Percentiles rank a stretch among this genome's conserved stretches.
phyloP scores from a whole-genome alignment of 2,329 filamentous ascomycete genomes.

The Xylaria sp. region DNA sequence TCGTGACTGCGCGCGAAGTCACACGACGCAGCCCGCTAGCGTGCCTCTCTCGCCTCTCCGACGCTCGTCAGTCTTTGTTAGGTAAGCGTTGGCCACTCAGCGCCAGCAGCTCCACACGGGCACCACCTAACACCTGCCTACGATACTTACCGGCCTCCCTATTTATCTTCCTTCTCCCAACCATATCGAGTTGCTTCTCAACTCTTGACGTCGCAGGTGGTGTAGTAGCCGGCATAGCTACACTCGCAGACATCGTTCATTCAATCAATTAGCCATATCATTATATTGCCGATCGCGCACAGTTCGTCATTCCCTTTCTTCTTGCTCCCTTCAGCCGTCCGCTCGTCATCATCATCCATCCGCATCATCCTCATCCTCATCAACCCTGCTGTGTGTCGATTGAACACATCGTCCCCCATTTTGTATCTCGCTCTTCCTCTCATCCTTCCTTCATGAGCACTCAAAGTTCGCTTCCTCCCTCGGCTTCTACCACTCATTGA shows the following conservation, averaged over 20 bases:
- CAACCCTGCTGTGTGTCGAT: conserved; percentile 6
- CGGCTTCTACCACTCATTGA: conserved; percentile 22
- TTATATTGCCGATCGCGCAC: conserved; percentile 21
- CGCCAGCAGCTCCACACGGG: neutral
- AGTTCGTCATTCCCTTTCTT: conserved; percentile 34
- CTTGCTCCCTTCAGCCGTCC: conserved; percentile 16
- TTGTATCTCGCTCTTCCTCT: conserved; percentile 14
- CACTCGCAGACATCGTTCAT: conserved; percentile 16
- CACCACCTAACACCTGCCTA: too few species aligned
- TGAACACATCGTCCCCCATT: conserved; percentile 7
- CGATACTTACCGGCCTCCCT: conserved; percentile 5
- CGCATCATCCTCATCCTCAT: conserved; percentile 11
- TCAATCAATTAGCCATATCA: conserved; percentile 10
- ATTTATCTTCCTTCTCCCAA: conserved; percentile 16
- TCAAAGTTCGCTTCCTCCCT: conserved; percentile 16
- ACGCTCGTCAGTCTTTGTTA: neutral
- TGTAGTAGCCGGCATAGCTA: conserved; percentile 17
- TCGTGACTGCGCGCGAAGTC: too few species aligned
- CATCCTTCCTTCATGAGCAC: conserved; percentile 9
- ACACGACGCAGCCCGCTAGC: neutral
- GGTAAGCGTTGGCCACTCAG: conserved; percentile 10
- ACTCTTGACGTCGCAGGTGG: conserved; percentile 12
- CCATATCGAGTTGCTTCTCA: conserved; percentile 14
- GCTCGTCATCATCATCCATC: conserved; percentile 18
- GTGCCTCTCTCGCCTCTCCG: neutral